Conservation (phyloP, 2,329 filamentous ascomycete genomes). For the Ceratocystis huliohia region DNA sequence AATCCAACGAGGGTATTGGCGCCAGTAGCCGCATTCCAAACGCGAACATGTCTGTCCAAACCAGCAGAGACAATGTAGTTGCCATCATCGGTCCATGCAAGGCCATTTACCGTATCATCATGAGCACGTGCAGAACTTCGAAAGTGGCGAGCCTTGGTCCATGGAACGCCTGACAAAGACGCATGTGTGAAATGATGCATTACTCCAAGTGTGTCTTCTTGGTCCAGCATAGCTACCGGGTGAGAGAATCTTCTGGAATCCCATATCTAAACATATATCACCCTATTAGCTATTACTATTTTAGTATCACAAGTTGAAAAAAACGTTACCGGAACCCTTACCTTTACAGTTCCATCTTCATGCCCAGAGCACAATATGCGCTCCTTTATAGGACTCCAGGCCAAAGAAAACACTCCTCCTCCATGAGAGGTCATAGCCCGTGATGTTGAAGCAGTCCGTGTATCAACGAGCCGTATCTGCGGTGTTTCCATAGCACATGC, state of each 20-base stretch:
- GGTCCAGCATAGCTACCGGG: slow-evolving; percentile 64
- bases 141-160: slow-evolving; percentile 29
- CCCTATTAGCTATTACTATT: not conserved
- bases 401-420: slow-evolving; percentile 53
- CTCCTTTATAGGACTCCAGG: slow-evolving; percentile 72
- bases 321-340: not conserved
- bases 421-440: slow-evolving; percentile 59
- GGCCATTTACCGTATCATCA: slow-evolving; percentile 66
- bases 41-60: slow-evolving; percentile 70
- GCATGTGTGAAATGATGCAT: slow-evolving; percentile 32
- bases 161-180: slow-evolving; percentile 26
- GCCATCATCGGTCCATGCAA: slow-evolving; percentile 75
- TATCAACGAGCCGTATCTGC: slow-evolving; percentile 69
- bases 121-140: slow-evolving; percentile 54
- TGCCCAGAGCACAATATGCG: slow-evolving; percentile 73
- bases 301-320: not conserved
- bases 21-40: slow-evolving; percentile 72
- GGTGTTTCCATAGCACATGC: slow-evolving; percentile 82
- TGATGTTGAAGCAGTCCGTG: slow-evolving; percentile 29
- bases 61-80: slow-evolving; percentile 65
- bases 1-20: slow-evolving; percentile 84
- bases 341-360: slow-evolving; percentile 59
- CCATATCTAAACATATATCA: slow-evolving; percentile 50
- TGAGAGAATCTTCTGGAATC: slow-evolving; percentile 71
- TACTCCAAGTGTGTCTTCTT: slow-evolving; percentile 68